Evolutionary conservation across 805 yeast species (phyloP), one percentile per base, ranked within the genome.

Genomic region (Cyberlindnera mycetangii): DNA sequence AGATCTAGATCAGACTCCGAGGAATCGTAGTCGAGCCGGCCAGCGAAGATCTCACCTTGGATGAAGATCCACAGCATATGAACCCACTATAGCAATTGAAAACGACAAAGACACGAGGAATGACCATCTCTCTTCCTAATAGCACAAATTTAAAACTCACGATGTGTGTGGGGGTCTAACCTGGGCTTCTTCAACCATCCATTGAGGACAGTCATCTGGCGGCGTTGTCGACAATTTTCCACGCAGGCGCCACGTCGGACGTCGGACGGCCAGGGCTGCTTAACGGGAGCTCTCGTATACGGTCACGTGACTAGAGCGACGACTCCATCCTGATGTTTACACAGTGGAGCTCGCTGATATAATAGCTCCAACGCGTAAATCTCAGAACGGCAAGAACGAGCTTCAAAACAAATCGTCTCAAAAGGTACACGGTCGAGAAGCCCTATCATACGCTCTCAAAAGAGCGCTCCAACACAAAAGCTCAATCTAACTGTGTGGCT

Each of bases 141-240:
- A 11, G 33, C 5, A 19, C 19, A 31, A 31, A 31, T 19, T 15
- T 17, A 9, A 15, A 21, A 35, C 20, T 21, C 20, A 35, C 31
- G 18, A 21, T 32, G 11, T 32, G 35, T 32, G 35, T 32, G 22
- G 17, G 35, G 35, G 15, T 17, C 20, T 21, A 18, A n/a, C 28
- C 28, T 25, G 28, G 10, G 25, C 7, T 22, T 22, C 25, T 10
- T 22, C 25, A 10, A 22, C 10, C 25, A 22, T 22, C 10, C 10
- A 7, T 10, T 10, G 7, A 10, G 25, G 7, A 9, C 21, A 24
- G 37, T 5, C 4, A 14, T 35, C 14, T 10, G 31, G 27, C 14
- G 25, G n/a, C 41, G 36, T 32, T 39, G 42, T 39, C 42, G 42
- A 39, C 42, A 32, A 39, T 31, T 39, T 39, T 39, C 42, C 42